Percentiles rank a stretch among this genome's conserved stretches.
phyloP scores from a whole-genome alignment of 345 rosid genomes.

The Passiflora organensis region DNA sequence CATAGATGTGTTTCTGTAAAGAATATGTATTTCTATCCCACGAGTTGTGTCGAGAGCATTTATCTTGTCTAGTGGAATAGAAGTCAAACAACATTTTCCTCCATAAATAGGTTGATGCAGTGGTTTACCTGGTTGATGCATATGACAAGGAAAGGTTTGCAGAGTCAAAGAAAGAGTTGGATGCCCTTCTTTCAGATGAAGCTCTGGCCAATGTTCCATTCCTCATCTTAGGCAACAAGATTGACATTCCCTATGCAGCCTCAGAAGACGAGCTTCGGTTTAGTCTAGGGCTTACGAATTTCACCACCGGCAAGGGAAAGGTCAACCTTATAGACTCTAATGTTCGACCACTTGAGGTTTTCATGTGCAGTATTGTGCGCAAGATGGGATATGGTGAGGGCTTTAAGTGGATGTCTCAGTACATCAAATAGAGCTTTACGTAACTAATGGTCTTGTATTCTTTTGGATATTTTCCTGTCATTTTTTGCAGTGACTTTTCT shows the following conservation, averaged over 20 bases:
- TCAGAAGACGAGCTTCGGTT: constrained; percentile 50
- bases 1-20: too few relatives aligned
- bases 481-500: constrained; percentile 20
- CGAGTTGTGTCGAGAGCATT: background rate
- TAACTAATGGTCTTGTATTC: constrained; percentile 10
- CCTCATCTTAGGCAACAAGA: constrained; percentile 55
- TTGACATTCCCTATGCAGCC: constrained; percentile 52
- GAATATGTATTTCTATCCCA: background rate
- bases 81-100: background rate
- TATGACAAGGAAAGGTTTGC: constrained; percentile 58
- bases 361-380: constrained; percentile 61
- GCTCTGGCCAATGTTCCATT: constrained; percentile 44
- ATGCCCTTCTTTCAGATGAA: constrained; percentile 55
- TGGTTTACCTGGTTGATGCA: constrained; percentile 58
- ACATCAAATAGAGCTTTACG: too few relatives aligned
- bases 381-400: constrained; percentile 71
- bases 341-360: constrained; percentile 48
- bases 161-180: constrained; percentile 51
- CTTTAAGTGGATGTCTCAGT: constrained; percentile 62
- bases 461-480: constrained; percentile 1
- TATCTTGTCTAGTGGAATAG: background rate
- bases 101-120: constrained; percentile 43
- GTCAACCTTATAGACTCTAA: constrained; percentile 36
- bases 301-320: constrained; percentile 55
- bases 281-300: constrained; percentile 46